Conservation (phyloP, 1,284 basidiomycete genomes). For the Cutaneotrichosporon cutaneum region DNA sequence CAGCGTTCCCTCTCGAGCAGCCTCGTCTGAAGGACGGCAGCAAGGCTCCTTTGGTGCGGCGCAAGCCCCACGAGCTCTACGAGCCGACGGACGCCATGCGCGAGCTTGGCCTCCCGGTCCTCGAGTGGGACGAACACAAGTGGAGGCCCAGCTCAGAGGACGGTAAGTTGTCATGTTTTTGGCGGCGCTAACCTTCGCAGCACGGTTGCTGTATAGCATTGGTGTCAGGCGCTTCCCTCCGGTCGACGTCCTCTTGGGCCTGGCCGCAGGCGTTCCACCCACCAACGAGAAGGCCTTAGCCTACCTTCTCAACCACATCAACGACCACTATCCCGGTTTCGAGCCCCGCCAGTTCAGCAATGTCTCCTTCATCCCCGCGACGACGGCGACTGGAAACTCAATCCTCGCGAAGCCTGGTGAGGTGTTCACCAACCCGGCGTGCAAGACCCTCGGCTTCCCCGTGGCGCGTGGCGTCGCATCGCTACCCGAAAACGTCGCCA, state of each 20-base stretch:
- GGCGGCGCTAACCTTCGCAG: slow-evolving; percentile 54
- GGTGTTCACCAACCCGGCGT: slow-evolving; percentile 71
- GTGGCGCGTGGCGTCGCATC: slow-evolving; percentile 59
- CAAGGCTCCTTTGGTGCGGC: slow-evolving; percentile 53
- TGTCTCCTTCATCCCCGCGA: slow-evolving; percentile 77
- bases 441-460: slow-evolving; percentile 73
- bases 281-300: slow-evolving; percentile 61
- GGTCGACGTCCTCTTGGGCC: slow-evolving; percentile 63
- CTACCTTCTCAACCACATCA: slow-evolving; percentile 73
- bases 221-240: slow-evolving; percentile 75
- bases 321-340: slow-evolving; percentile 61
- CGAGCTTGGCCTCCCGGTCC: slow-evolving; percentile 71
- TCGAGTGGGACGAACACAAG: slow-evolving; percentile 83
- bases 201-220: slow-evolving; percentile 76
- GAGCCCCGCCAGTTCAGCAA: slow-evolving; percentile 63
- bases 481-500: slow-evolving; percentile 63
- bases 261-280: slow-evolving; percentile 60
- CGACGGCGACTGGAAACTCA: slow-evolving; percentile 57
- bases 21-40: slow-evolving; percentile 38
- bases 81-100: slow-evolving; percentile 77
- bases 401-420: slow-evolving; percentile 67
- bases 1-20: slow-evolving; percentile 72
- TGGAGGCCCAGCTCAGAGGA: slow-evolving; percentile 81
- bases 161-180: slow-evolving; percentile 70
- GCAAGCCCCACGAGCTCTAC: slow-evolving; percentile 71